These are phyloP conservation scores for Mycena sp. DNA, from an alignment of 1,284 basidiomycete species.

Conservation along the genomic window DNA sequence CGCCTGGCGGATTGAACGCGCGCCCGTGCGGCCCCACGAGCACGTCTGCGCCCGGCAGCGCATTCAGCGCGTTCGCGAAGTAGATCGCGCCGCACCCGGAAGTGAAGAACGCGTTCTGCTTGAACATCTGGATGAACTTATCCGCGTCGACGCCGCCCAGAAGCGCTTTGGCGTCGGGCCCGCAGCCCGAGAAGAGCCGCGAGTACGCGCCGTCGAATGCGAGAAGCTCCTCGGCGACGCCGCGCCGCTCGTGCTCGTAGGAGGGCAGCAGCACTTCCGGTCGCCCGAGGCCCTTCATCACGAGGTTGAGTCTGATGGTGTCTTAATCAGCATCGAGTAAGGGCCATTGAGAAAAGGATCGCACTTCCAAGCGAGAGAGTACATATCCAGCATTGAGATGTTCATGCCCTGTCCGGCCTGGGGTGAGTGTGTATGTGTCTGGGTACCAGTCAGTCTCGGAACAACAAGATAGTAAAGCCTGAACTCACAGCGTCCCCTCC, in stretches of 20 bases:
- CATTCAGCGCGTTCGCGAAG: constrained; percentile 26
- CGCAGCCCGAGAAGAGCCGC: constrained; percentile 28
- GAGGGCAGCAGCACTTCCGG: constrained; percentile 28
- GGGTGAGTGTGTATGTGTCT: constrained; percentile 31
- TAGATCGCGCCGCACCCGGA: constrained; percentile 30
- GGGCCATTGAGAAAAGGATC: not conserved
- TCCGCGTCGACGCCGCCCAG: constrained; percentile 26
- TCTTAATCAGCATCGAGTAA: not conserved
- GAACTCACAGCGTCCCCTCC: constrained; percentile 31
- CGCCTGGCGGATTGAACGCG: constrained; percentile 24
- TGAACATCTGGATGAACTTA: constrained; percentile 31
- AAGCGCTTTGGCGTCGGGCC: constrained; percentile 24
- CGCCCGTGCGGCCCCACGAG: not conserved
- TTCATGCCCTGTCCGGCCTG: constrained; percentile 35
- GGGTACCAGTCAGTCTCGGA: not conserved
- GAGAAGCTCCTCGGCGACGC: constrained; percentile 30
- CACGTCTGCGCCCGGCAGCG: constrained; percentile 18
- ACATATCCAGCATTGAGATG: constrained; percentile 32
- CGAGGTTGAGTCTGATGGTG: constrained; percentile 24
- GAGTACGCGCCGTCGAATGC: constrained; percentile 31
- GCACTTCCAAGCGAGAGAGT: constrained; percentile 29
- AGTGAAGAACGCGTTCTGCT: constrained; percentile 33
- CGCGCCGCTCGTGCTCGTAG: constrained; percentile 31
- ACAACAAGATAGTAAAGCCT: not conserved
- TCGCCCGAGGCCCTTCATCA: constrained; percentile 28